Evolutionary conservation across 2,329 filamentous ascomycete genomes (phyloP).

Genomic region (Epichloe sp.): DNA sequence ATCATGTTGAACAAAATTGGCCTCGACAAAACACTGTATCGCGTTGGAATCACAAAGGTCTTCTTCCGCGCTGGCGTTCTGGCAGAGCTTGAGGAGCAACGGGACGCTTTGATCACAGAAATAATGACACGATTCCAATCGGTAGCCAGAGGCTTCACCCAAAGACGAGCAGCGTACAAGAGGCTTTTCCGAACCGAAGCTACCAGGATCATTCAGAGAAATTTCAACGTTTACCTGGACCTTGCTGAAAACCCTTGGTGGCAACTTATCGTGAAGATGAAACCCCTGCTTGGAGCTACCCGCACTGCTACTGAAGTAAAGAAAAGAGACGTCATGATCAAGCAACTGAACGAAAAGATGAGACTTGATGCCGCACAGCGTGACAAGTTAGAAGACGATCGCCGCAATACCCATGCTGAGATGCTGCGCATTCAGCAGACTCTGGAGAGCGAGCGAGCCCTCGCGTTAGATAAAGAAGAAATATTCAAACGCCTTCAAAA

Average conservation of each 20-base stretch:
- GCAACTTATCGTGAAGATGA: slow-evolving; percentile 90
- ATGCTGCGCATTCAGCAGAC: slow-evolving; percentile 85
- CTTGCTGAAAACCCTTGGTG: slow-evolving; percentile 94
- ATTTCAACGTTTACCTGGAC: slow-evolving; percentile 83
- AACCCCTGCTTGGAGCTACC: slow-evolving; percentile 82
- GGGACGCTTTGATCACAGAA: slow-evolving; percentile 81
- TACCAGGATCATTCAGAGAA: slow-evolving; percentile 84
- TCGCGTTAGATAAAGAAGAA: slow-evolving; percentile 95
- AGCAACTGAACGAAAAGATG: slow-evolving; percentile 74
- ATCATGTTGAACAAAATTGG: slow-evolving; percentile 83
- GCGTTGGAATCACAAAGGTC: slow-evolving; percentile 91
- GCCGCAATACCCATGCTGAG: slow-evolving; percentile 74
- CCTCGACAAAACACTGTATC: slow-evolving; percentile 74
- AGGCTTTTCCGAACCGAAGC: slow-evolving; percentile 89
- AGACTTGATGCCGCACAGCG: slow-evolving; percentile 60
- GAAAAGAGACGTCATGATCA: slow-evolving; percentile 87
- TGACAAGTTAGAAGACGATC: slow-evolving; percentile 77
- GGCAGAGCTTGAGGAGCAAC: slow-evolving; percentile 90
- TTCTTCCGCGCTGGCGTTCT: slow-evolving; percentile 96
- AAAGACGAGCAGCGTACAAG: slow-evolving; percentile 82
- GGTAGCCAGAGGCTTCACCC: slow-evolving; percentile 76
- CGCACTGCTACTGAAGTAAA: slow-evolving; percentile 88
- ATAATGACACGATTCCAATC: slow-evolving; percentile 94
- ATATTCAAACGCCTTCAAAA: slow-evolving; percentile 94
- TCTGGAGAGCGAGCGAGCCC: slow-evolving; percentile 86